phyloP scores from a whole-genome alignment of 225 moss, liverwort and hornwort genomes.

The Marchantia polymorpha region DNA sequence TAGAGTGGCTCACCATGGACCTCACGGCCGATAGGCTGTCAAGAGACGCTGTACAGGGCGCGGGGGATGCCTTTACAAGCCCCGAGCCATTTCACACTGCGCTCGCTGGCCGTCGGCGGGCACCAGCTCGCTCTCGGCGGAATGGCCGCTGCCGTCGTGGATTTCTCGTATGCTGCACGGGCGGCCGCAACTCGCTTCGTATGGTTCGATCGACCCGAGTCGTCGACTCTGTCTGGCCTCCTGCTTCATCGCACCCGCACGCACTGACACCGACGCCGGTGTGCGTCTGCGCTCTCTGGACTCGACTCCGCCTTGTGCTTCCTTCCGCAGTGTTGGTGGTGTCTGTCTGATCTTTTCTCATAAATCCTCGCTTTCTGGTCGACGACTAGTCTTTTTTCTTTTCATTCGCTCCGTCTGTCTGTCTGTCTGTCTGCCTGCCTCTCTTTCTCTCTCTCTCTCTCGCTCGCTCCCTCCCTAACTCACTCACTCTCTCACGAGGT shows the following conservation, averaged over 20 bases:
- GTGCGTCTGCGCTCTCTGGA: background rate
- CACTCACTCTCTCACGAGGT: too few species aligned
- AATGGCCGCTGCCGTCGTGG: background rate
- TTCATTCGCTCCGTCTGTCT: background rate
- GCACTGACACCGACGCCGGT: background rate
- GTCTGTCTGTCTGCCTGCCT: background rate
- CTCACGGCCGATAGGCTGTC: background rate
- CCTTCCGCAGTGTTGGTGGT: background rate
- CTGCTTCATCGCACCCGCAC: background rate
- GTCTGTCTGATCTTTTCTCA: background rate
- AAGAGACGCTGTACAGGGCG: background rate
- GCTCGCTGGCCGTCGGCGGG: background rate
- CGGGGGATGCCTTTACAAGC: background rate
- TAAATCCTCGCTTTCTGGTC: background rate
- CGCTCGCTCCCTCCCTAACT: constrained; percentile 2
- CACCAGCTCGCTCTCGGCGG: background rate
- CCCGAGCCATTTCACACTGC: constrained; percentile 12
- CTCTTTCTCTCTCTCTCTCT: background rate
- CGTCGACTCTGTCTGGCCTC: background rate
- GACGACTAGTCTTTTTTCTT: background rate
- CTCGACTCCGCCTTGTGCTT: background rate
- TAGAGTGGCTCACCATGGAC: background rate
- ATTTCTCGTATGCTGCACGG: background rate
- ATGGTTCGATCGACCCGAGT: background rate
- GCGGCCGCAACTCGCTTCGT: background rate